phyloP scores from a whole-genome alignment of 805 yeast species.

The Suhomyces sp. region DNA sequence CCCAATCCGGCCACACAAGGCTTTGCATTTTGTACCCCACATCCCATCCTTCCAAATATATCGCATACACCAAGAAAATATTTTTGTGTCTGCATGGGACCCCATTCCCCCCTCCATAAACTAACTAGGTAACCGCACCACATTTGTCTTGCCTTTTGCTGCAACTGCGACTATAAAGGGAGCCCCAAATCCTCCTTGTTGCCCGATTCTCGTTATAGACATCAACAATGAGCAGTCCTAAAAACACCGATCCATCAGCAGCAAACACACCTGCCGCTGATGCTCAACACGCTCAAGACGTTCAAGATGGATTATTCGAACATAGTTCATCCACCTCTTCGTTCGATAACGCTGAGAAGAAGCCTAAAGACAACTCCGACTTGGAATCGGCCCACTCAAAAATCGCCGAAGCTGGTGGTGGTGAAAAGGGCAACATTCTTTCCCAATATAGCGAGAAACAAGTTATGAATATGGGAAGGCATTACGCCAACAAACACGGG shows the following conservation, averaged over 20 bases:
- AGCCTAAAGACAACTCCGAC: slow-evolving; percentile 5
- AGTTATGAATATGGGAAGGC: slow-evolving; percentile 67
- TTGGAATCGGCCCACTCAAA: slow-evolving; percentile 5
- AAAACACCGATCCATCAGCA: not conserved
- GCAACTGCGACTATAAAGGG: not conserved
- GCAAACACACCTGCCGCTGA: not conserved
- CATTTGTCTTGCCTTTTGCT: not conserved
- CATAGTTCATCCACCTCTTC: slow-evolving; percentile 12
- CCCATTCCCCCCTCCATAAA: not conserved
- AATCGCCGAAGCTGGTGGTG: slow-evolving; percentile 9
- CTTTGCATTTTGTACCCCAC: not conserved
- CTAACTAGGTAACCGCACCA: not conserved
- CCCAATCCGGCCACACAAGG: not conserved
- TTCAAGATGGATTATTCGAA: slow-evolving; percentile 13
- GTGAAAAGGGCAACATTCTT: slow-evolving; percentile 43
- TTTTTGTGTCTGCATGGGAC: not conserved
- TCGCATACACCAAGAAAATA: not conserved
- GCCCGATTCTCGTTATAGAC: not conserved
- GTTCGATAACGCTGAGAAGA: slow-evolving; percentile 8
- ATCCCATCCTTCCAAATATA: not conserved
- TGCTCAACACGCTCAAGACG: not conserved
- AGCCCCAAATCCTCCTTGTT: not conserved
- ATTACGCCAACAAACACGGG: slow-evolving; percentile 55
- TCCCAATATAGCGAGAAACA: slow-evolving; percentile 59
- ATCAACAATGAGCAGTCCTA: not conserved